Conservation (phyloP, 2,329 filamentous ascomycete genomes). For the Pseudocercospora crystallina region DNA sequence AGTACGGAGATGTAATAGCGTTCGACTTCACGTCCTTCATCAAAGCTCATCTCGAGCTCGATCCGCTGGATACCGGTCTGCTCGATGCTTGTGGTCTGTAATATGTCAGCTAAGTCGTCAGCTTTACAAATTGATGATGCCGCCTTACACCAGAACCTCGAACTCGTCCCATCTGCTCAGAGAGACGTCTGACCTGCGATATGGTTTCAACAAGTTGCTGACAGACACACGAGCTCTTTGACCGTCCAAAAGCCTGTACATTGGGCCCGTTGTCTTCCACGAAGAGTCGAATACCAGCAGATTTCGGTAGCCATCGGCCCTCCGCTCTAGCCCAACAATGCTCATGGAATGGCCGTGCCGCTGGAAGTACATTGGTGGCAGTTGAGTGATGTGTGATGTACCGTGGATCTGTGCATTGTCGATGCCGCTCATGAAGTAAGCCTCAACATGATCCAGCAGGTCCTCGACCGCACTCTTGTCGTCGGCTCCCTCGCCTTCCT, state of each 20-base stretch:
- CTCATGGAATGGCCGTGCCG: conserved; percentile 89
- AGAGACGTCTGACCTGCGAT: conserved; percentile 69
- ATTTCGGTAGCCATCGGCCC: conserved; percentile 61
- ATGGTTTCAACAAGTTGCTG: conserved; percentile 63
- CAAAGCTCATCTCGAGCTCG: too few species aligned
- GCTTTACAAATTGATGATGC: conserved; percentile 4
- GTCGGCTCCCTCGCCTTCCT: conserved; percentile 37
- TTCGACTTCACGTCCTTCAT: too few species aligned
- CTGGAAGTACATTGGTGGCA: conserved; percentile 88
- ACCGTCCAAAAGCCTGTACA: conserved; percentile 59
- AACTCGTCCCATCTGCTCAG: conserved; percentile 72
- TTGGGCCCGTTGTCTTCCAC: conserved; percentile 66
- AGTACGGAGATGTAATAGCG: too few species aligned
- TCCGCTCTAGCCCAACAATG: conserved; percentile 79
- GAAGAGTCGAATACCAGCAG: conserved; percentile 87
- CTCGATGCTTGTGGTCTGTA: conserved; percentile 27
- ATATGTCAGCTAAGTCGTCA: conserved; percentile 1
- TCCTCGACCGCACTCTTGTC: conserved; percentile 52
- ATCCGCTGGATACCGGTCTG: too few species aligned
- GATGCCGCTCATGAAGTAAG: conserved; percentile 65
- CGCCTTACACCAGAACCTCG: conserved; percentile 52
- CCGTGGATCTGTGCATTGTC: conserved; percentile 51
- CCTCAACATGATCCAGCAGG: conserved; percentile 67
- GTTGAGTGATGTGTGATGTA: conserved; percentile 68
- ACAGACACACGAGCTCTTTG: conserved; percentile 38